These are phyloP conservation scores for Blepharisma stoltei DNA, from an alignment of 73 alveolate species.

Conservation along the genomic window DNA sequence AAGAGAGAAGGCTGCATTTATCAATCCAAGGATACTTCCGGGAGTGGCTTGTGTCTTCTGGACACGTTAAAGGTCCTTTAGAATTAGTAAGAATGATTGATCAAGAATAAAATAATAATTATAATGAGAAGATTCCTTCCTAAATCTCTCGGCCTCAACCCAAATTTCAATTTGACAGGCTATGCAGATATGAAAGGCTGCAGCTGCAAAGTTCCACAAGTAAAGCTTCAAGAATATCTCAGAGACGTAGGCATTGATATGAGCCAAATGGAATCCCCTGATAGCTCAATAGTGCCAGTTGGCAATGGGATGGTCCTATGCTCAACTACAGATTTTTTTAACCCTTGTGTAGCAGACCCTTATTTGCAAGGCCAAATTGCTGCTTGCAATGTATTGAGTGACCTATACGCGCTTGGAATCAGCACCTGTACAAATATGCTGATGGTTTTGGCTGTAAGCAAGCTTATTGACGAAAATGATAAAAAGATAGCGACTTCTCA, in stretches of 20 bases:
- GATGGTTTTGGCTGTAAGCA: slow-evolving; percentile 87
- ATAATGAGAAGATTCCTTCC: slow-evolving; percentile 37
- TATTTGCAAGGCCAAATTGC: slow-evolving; percentile 98
- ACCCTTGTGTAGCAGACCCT: slow-evolving; percentile 96
- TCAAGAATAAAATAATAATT: slow-evolving; percentile 30
- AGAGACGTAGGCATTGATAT: neutral
- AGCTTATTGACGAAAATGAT: slow-evolving; percentile 65
- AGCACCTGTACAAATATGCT: slow-evolving; percentile 80
- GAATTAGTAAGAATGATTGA: slow-evolving; percentile 85
- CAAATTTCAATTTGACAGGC: slow-evolving; percentile 66
- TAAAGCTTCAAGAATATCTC: slow-evolving; percentile 42
- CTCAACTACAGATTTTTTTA: slow-evolving; percentile 72
- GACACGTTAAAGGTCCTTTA: slow-evolving; percentile 63
- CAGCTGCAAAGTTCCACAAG: slow-evolving; percentile 89
- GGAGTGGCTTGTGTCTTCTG: slow-evolving; percentile 78
- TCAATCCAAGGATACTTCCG: slow-evolving; percentile 87
- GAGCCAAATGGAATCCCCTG: slow-evolving; percentile 76
- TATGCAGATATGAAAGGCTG: slow-evolving; percentile 87
- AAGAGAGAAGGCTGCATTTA: slow-evolving; percentile 82
- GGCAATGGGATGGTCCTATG: slow-evolving; percentile 48
- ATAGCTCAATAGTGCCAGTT: slow-evolving; percentile 71
- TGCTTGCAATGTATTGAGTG: slow-evolving; percentile 94
- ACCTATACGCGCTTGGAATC: slow-evolving; percentile 98
- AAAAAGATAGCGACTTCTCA: slow-evolving; percentile 43
- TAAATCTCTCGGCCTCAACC: slow-evolving; percentile 50